These are phyloP conservation scores for Solidago caesia DNA, from an alignment of 129 eudicot species.

Conservation along the genomic window DNA sequence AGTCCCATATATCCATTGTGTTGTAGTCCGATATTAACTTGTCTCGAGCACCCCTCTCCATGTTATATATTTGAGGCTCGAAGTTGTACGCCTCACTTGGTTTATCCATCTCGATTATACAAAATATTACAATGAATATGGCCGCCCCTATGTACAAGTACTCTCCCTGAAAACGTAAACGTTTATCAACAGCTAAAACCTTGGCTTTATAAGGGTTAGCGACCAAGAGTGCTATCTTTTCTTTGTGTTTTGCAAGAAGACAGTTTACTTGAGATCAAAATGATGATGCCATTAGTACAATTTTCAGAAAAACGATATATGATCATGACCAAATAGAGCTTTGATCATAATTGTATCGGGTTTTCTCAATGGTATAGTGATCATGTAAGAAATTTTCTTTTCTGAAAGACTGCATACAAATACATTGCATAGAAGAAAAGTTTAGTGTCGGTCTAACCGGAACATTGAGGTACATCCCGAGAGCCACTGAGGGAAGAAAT, in stretches of 20 bases:
- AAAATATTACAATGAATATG: conserved; percentile 60
- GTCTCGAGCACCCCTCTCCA: conserved; percentile 90
- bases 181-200: background rate
- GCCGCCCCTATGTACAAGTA: conserved; percentile 94
- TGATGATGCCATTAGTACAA: too few relatives aligned
- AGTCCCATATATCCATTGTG: conserved; percentile 97
- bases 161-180: conserved; percentile 60
- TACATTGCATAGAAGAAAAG: background rate
- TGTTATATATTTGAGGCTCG: conserved; percentile 86
- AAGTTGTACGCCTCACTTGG: conserved; percentile 91
- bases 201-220: too few relatives aligned
- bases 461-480: conserved; percentile 81
- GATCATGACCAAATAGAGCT: background rate
- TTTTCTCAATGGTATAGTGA: too few relatives aligned
- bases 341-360: too few relatives aligned
- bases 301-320: background rate
- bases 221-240: background rate
- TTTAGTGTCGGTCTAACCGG: conserved; percentile 52
- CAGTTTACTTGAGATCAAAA: background rate
- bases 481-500: conserved; percentile 82
- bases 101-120: conserved; percentile 92
- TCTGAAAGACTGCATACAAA: background rate
- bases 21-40: conserved; percentile 86
- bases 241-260: background rate
- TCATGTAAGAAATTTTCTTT: background rate